phyloP scores from a whole-genome alignment of 2,329 filamentous ascomycete species.

The Cladosporium phlei region DNA sequence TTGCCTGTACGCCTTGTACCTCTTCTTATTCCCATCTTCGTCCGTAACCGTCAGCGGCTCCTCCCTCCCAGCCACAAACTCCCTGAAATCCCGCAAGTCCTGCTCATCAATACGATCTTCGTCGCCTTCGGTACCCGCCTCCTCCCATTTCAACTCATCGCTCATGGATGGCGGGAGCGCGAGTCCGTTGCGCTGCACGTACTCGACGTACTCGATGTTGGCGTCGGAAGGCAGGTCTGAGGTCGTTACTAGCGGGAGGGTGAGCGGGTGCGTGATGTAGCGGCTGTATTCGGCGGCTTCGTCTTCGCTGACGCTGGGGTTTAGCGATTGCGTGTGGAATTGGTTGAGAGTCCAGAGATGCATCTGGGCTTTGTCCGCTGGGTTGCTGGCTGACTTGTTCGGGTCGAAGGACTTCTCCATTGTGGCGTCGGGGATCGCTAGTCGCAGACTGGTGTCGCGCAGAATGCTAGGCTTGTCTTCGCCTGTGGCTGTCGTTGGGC shows the following conservation, averaged over 20 bases:
- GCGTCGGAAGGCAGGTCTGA: constrained; percentile 57
- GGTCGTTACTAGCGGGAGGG: constrained; percentile 71
- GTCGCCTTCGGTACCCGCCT: constrained; percentile 49
- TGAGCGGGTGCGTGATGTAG: constrained; percentile 85
- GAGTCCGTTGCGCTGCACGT: constrained; percentile 56
- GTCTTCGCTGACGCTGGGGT: constrained; percentile 70
- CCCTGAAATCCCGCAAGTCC: constrained; percentile 67
- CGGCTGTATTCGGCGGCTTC: constrained; percentile 83
- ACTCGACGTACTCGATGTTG: constrained; percentile 70
- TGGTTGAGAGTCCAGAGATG: constrained; percentile 86
- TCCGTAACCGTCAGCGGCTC: constrained; percentile 83
- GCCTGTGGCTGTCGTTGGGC: constrained; percentile 2
- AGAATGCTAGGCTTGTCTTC: constrained; percentile 40
- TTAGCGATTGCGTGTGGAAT: constrained; percentile 77
- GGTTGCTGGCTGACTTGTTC: constrained; percentile 26
- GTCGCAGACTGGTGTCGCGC: constrained; percentile 22
- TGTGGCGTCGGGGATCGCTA: constrained; percentile 12
- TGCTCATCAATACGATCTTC: constrained; percentile 54
- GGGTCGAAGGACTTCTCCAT: constrained; percentile 14
- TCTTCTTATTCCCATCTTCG: constrained; percentile 83
- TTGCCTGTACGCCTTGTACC: constrained; percentile 93
- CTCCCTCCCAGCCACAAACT: constrained; percentile 70
- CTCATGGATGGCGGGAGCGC: constrained; percentile 1
- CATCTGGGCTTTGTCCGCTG: constrained; percentile 71
- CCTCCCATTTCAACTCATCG: constrained; percentile 36